Evolutionary conservation across 345 rosid genomes (phyloP), one percentile per base, ranked within the genome.

Genomic region (Acer campestre): DNA sequence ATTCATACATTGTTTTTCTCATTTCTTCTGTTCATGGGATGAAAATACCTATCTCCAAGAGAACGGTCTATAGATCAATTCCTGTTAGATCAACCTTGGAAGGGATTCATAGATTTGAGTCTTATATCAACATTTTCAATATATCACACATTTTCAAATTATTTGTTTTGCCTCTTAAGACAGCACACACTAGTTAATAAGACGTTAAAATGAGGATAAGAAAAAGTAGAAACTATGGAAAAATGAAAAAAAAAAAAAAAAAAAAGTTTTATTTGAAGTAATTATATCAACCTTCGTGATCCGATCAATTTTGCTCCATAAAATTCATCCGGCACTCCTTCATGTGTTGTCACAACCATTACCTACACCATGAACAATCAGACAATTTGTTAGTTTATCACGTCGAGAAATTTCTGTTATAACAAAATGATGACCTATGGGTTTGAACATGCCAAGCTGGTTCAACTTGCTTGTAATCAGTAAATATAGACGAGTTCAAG

Each of bases 281-380:
- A 31, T 65, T 64, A 67, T 61, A 70, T 75, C 81, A 78, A 96
- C 98, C 99, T 96, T 63, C 91, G 78, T 70, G 99, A 96, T 76
- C 99, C 99, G 59, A 96, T 94, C 88, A 90, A 82, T 85, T 89
- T 92, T 35, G 99, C 98, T 77, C 99, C 99, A 80, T 96, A 89
- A 76, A 96, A 96, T 83, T 96, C 99, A 42, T 87, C 78, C 0
- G 99, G 99, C 55, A 96, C 97, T 80, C 99, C 99, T 89, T 94
- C 99, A 76, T 96, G 99, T 75, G 99, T 96, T 6, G 99, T 96
- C 74, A 96, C 97, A 20, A 96, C 99, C 90, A 96, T 84, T 73
- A 93, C 99, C 99, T 95, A 77, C 63, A 56, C 58, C 71, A 66
- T 42, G 46, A 77, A 58, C 31, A 80, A 18, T 61, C 63, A 40